A percentile compares a stretch with the other conserved stretches of the same genome.
Evolutionary conservation across 352 stramenopile genomes (phyloP).

Genomic region (Pythium guiyangense): DNA sequence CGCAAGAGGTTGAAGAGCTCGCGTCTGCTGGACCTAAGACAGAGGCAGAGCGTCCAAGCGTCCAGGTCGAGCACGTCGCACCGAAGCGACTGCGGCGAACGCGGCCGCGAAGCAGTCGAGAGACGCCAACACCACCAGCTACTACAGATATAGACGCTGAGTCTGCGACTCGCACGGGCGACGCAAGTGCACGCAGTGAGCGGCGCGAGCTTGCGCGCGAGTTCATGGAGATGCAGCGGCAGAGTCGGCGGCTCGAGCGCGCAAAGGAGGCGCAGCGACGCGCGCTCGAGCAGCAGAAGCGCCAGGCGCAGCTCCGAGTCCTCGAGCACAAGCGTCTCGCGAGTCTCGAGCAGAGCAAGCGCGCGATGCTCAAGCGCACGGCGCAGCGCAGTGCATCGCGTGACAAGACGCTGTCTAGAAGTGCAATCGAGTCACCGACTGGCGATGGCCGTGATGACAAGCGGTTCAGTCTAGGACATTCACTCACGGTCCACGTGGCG

Average conservation of each 20-base stretch:
- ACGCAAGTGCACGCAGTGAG: conserved; percentile 26
- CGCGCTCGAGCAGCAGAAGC: conserved; percentile 32
- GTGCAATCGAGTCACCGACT: no score
- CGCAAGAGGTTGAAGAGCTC: no score
- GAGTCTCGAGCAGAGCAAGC: conserved; percentile 11
- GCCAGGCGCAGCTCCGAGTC: conserved; percentile 35
- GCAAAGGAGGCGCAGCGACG: conserved; percentile 31
- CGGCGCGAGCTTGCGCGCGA: conserved; percentile 55
- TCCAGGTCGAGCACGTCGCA: no score
- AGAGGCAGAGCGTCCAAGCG: no score
- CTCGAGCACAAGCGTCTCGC: conserved; percentile 19
- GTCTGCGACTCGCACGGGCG: conserved; percentile 1
- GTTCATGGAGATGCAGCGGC: conserved; percentile 65
- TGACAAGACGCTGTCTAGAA: not conserved
- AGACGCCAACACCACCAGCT: no score
- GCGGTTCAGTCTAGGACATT: no score
- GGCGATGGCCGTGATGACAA: not conserved
- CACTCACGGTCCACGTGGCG: not conserved
- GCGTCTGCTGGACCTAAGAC: no score
- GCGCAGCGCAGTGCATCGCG: not conserved
- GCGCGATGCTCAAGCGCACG: conserved; percentile 6
- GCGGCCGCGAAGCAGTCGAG: no score
- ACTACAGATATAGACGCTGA: not conserved
- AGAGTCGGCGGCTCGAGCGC: conserved; percentile 29
- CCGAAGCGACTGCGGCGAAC: no score